Base-by-base conservation (phyloP, 805 yeast genomes). In the Saccharomycopsis selenospora region DNA sequence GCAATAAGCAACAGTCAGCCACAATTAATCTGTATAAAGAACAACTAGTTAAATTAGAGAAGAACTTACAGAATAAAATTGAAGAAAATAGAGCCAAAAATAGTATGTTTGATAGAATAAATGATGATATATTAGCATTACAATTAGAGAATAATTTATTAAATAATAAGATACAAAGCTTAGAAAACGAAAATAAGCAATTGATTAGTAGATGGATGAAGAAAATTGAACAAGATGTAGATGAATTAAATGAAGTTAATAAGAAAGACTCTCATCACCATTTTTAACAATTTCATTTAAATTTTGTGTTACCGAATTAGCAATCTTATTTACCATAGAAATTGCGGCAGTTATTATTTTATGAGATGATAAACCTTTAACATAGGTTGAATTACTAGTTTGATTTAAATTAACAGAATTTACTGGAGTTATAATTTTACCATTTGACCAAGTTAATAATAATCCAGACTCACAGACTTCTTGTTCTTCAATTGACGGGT, bases 401-500 rank as follows among this genome's bases (percentile, higher is more conserved):
- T 70, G 70, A 36, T 80, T 80, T 23, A 87, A 68, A 43, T 81
- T 79, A n/a, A 85, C 63, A 17, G 84, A 80, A 54, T 80, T 73
- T 2, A 89, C 68, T 0, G 97, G 96, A 0, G 95, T 74, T 8
- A 80, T 76, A 1, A 86, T 76, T 49, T 72, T 69, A n/a, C 79
- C 80, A 49, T 80, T 67, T 48, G 76, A 75, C 79, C 83, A 91
- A 28, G 90, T 81, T 2, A 86, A 61, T 42, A 89, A 68, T 18
- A 91, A 55, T 1, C 96, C 96, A 51, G 85, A 82, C 55, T 91
- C 96, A 51, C 89, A 73, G 2, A 90, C 95, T 52, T 80, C 85
- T 61, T 86, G 90, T 63, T 91, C 99, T 51, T 82, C 85, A n/a
- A 77, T 68, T 1, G 95, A 81, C 0, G 99, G 98, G 61, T 91